Conservation (phyloP, 169 alveolate genomes). For the Eimeria tenella region DNA sequence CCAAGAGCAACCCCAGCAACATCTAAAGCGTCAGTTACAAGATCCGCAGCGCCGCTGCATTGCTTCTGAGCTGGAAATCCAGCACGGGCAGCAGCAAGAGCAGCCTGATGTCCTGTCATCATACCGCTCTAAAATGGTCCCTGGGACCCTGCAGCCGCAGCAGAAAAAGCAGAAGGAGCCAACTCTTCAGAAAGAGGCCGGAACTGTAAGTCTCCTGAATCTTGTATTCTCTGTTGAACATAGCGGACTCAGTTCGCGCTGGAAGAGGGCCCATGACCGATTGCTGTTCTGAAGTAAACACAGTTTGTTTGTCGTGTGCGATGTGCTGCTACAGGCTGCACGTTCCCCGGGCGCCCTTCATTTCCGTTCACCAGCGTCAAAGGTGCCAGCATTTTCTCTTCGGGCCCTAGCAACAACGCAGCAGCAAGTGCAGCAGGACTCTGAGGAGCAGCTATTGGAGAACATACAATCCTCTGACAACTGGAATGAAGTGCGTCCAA, state of each 20-base stretch:
- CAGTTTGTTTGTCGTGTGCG: background rate
- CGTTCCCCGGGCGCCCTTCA: conserved; percentile 65
- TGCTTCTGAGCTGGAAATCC: conserved; percentile 28
- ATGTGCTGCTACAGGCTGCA: conserved; percentile 20
- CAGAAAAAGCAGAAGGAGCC: conserved; percentile 32
- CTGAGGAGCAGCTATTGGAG: conserved; percentile 32
- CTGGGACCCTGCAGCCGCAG: conserved; percentile 44
- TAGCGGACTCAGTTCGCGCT: background rate
- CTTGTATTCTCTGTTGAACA: too few relatives aligned
- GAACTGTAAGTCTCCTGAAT: conserved; percentile 20
- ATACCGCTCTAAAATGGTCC: background rate
- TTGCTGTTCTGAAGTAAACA: background rate
- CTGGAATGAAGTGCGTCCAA: conserved; percentile 42
- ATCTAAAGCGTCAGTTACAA: conserved; percentile 56
- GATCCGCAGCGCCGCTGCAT: conserved; percentile 65
- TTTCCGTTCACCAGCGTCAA: conserved; percentile 43
- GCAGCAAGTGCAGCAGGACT: conserved; percentile 58
- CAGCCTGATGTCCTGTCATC: conserved; percentile 7
- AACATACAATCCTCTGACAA: conserved; percentile 17
- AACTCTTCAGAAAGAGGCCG: conserved; percentile 17
- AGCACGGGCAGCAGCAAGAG: conserved; percentile 32
- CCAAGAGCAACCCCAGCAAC: conserved; percentile 37
- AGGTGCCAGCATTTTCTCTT: conserved; percentile 60
- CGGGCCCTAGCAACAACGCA: conserved; percentile 57
- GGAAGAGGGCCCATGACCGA: background rate